Conservation (phyloP, 2,329 filamentous ascomycete species). For the Talaromyces sp. region DNA sequence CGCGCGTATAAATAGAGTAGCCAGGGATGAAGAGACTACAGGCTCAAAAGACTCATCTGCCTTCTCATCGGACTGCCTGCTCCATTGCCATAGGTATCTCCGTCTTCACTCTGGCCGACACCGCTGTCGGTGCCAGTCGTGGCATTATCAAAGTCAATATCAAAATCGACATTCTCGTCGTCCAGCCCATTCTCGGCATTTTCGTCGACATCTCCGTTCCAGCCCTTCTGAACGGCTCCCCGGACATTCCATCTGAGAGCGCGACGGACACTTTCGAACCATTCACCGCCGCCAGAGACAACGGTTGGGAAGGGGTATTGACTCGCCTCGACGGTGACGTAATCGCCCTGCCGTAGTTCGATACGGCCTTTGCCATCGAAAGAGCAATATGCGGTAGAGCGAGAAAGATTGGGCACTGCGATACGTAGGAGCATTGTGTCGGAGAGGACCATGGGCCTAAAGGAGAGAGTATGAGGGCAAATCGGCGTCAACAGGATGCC, state of each 20-base stretch:
- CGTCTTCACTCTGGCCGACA: constrained; percentile 63
- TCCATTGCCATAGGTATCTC: constrained; percentile 50
- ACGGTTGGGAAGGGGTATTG: constrained; percentile 98
- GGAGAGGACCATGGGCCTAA: constrained; percentile 95
- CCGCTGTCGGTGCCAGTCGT: constrained; percentile 44
- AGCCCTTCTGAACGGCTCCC: constrained; percentile 87
- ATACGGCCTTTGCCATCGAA: constrained; percentile 97
- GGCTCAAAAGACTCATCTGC: constrained; percentile 69
- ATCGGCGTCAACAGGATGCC: constrained; percentile 96
- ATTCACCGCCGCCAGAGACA: constrained; percentile 81
- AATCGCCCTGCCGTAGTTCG: constrained; percentile 87
- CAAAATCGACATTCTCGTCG: constrained; percentile 66
- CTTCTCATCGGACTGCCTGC: constrained; percentile 64
- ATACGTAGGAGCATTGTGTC: constrained; percentile 91
- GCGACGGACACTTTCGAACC: constrained; percentile 92
- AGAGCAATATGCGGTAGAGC: constrained; percentile 91
- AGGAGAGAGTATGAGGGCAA: constrained; percentile 93
- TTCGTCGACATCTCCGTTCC: constrained; percentile 49
- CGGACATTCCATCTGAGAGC: constrained; percentile 94
- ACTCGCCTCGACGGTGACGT: constrained; percentile 91
- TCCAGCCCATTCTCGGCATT: constrained; percentile 27
- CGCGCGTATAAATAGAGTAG: background rate
- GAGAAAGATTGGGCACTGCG: constrained; percentile 75
- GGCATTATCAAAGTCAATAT: constrained; percentile 79
- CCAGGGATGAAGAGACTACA: constrained; percentile 38